Base-by-base conservation (phyloP, 2,329 filamentous ascomycete species). In the Aspergillus japonicus region DNA sequence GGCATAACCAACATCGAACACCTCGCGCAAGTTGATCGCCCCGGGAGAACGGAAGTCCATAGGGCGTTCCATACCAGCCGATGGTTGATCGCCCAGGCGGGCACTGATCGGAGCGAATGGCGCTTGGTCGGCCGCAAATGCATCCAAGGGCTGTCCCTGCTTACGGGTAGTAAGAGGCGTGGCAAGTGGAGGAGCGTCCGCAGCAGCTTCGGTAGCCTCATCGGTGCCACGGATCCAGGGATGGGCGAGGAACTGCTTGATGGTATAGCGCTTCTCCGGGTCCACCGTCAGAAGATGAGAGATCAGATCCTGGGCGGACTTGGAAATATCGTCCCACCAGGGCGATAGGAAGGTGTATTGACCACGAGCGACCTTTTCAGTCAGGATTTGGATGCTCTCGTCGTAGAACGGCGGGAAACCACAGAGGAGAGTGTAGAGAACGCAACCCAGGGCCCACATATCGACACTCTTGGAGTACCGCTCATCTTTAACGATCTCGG, bases 271-370 rank as follows among this genome's bases (percentile, higher is more conserved):
- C 82, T 96, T 94, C 62, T 96, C 92, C 0, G 95, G 95, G 67
- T 99, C 92, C 61, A 99, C 95, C 0, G 92, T 96, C 62, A 99
- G 80, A 0, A 99, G 85, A 75, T 99, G 95, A 4, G 90, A 91
- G 59, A 99, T 94, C 10, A 99, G 82, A 69, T 99, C 94, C 75
- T 98, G 92, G 0, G 95, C 95, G 3, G 91, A 89, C 74, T 95
- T 92, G 62, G 94, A 97, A 62, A 99, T 98, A 60, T 97, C 93
- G 68, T 99, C 95, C 95, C 95, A 99, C 95, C 95, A 99, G 0
- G 95, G 95, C 2, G 94, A 98, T 48, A 99, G 80, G 81, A 99
- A 99, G 0, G 95, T 98, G 75, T 95, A 99, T 78, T 98, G 92
- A 52, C 95, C 95, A 70, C 91, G 89, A 31, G 95, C 95, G 19